A percentile compares a stretch with the other conserved stretches of the same genome.
Conservation (phyloP, 805 yeast species). For the Hanseniaspora osmophila region DNA sequence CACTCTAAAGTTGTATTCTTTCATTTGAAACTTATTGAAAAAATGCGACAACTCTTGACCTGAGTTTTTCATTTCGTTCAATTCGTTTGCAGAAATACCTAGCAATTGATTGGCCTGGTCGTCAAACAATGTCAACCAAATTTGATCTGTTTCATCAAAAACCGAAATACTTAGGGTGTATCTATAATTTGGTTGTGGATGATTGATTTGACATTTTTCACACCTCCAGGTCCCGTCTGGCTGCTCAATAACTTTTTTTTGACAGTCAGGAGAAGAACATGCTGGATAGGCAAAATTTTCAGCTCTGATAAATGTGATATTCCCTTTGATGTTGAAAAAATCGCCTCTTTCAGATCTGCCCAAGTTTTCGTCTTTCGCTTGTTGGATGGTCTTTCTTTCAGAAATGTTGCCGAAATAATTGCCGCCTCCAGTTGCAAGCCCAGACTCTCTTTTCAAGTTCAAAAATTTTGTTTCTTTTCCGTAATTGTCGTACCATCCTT, state of each 20-base stretch:
- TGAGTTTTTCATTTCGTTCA: constrained; percentile 28
- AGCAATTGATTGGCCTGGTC: constrained; percentile 62
- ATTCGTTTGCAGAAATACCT: constrained; percentile 46
- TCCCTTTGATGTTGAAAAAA: constrained; percentile 61
- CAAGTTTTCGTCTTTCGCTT: constrained; percentile 50
- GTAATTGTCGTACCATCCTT: constrained; percentile 87
- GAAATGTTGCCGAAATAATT: constrained; percentile 27
- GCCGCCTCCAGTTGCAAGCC: constrained; percentile 17
- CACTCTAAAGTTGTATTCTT: constrained; percentile 60
- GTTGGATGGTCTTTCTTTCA: constrained; percentile 51
- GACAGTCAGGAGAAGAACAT: constrained; percentile 63
- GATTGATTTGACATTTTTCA: constrained; percentile 71
- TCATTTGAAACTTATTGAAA: constrained; percentile 40
- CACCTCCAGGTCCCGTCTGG: constrained; percentile 78
- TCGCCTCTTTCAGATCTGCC: constrained; percentile 73
- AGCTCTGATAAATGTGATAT: constrained; percentile 53
- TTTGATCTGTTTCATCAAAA: constrained; percentile 68
- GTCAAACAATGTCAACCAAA: constrained; percentile 81
- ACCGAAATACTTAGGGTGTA: constrained; percentile 65
- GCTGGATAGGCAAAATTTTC: constrained; percentile 85
- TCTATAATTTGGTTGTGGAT: constrained; percentile 59
- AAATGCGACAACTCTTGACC: constrained; percentile 31
- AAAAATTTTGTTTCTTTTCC: constrained; percentile 54
- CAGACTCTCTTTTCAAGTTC: constrained; percentile 38
- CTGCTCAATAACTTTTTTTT: constrained; percentile 67